Evolutionary conservation across 495 filamentous ascomycete genomes (phyloP).

Genomic region (Usnea hakonensis): DNA sequence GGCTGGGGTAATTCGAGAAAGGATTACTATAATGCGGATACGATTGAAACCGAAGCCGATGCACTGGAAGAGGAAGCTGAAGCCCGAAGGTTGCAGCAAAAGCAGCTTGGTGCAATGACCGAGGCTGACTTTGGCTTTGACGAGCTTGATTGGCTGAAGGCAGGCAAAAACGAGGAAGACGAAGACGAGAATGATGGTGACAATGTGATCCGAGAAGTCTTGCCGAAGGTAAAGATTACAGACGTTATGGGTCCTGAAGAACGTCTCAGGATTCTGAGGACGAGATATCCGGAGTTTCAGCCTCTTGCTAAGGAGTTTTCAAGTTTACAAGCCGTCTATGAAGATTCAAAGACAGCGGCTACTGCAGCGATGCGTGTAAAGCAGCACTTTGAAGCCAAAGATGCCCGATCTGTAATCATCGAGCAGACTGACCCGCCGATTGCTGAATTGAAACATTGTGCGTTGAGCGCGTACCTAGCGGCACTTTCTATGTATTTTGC

Average conservation of each 20-base stretch:
- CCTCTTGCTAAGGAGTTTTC: constrained; percentile 73
- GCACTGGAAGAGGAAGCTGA: constrained; percentile 88
- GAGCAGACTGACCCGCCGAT: constrained; percentile 27
- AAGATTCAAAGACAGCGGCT: constrained; percentile 48
- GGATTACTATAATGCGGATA: constrained; percentile 87
- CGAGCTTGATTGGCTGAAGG: constrained; percentile 69
- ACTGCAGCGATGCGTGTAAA: constrained; percentile 43
- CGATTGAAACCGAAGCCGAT: constrained; percentile 84
- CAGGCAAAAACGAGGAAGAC: constrained; percentile 34
- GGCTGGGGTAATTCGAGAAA: constrained; percentile 83
- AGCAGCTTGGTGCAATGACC: constrained; percentile 74
- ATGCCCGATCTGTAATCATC: not conserved
- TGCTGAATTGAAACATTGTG: constrained; percentile 62
- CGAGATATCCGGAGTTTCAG: constrained; percentile 86
- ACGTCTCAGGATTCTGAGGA: constrained; percentile 63
- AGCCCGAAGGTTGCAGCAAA: constrained; percentile 77
- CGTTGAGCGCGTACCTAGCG: constrained; percentile 76
- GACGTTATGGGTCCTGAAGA: constrained; percentile 71
- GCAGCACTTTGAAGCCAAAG: constrained; percentile 24
- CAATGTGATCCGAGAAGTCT: constrained; percentile 65
- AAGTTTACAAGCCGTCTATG: constrained; percentile 57
- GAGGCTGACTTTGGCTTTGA: constrained; percentile 91
- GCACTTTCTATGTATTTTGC: constrained; percentile 90
- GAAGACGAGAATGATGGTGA: constrained; percentile 34
- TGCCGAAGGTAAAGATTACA: constrained; percentile 74